Evolutionary conservation across 768 basidiomycete species (phyloP), one percentile per base, ranked within the genome.

Genomic region (Lanmaoa rubissima): DNA sequence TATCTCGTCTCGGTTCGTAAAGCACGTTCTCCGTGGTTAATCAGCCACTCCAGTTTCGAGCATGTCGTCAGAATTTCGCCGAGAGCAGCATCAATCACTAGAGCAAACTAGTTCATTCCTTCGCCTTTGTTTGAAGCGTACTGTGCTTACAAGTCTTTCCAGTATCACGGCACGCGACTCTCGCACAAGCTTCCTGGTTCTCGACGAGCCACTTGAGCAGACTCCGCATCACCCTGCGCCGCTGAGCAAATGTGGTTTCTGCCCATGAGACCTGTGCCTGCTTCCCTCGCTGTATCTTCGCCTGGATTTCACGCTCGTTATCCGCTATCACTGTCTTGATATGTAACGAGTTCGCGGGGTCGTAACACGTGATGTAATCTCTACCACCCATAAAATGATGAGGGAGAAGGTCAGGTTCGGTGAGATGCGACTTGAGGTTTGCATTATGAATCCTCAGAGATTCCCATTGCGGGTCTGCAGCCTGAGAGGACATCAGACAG

Each of bases 61-160:
- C 92, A 90, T 0, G 94, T 97, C n/a, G 90, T 91, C 42, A 99
- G 67, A 61, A 98, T 90, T 73, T 99, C 97, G 36, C 97, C 97
- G 40, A 99, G 79, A 2, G 91, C 88, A 34, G 95, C 94, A 64
- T 98, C 96, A 57, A 98, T 79, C 70, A 95, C 95, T 97, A 50
- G 26, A 57, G 13, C 5, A 36, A 54, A 52, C 11, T 14, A 24
- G n/a, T 50, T 59, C 38, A 58, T 44, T 48, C 43, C 53, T 47
- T 5, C 24, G 0, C 28, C 41, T 41, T 26, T 41, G 40, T 17
- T 34, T 48, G 32, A 48, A 54, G 31, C 0, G 6, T 12, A 3
- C 13, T 41, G 44, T 32, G 81, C 89, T 71, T 64, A 92, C 92
- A 75, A 28, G 95, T 98, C 80, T 98, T 99, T 41, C 96, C 96